phyloP scores from a whole-genome alignment of 192 early-diverging fungal genomes.

The Coemansia sp. region DNA sequence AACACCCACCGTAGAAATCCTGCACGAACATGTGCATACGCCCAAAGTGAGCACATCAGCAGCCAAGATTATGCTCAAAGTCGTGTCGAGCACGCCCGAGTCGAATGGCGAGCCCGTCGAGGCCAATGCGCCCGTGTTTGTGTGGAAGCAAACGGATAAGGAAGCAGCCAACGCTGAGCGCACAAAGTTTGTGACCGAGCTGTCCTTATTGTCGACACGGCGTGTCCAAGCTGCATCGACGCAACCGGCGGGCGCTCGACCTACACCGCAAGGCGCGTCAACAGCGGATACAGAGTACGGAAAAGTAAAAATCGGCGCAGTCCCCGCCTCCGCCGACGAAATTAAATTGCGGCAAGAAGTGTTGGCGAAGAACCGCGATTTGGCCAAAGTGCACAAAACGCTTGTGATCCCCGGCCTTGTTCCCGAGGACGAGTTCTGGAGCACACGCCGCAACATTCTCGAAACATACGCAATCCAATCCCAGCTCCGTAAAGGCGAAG shows the following conservation, averaged over 20 bases:
- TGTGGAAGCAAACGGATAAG: conserved; percentile 45
- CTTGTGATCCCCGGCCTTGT: conserved; percentile 75
- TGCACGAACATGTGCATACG: conserved; percentile 38
- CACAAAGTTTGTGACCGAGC: conserved; percentile 41
- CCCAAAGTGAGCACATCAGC: conserved; percentile 53
- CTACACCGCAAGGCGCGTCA: background rate
- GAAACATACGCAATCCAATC: conserved; percentile 68
- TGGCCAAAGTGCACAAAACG: conserved; percentile 71
- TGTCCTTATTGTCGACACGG: conserved; percentile 25
- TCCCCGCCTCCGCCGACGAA: conserved; percentile 58
- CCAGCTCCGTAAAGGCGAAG: conserved; percentile 78
- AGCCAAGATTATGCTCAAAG: conserved; percentile 60
- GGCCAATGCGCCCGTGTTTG: conserved; percentile 1
- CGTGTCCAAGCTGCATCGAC: conserved; percentile 3
- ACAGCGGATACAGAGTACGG: conserved; percentile 21
- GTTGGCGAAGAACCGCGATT: conserved; percentile 66
- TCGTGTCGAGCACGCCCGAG: conserved; percentile 29
- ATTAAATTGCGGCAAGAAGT: conserved; percentile 62
- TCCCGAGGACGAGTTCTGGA: conserved; percentile 94
- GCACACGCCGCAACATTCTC: conserved; percentile 68
- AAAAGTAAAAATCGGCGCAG: conserved; percentile 43
- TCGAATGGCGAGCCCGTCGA: conserved; percentile 10
- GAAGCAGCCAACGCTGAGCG: conserved; percentile 55
- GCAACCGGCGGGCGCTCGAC: background rate
- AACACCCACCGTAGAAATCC: conserved; percentile 50